Conservation (phyloP, 2,329 filamentous ascomycete species). For the Gremmenia infestans region DNA sequence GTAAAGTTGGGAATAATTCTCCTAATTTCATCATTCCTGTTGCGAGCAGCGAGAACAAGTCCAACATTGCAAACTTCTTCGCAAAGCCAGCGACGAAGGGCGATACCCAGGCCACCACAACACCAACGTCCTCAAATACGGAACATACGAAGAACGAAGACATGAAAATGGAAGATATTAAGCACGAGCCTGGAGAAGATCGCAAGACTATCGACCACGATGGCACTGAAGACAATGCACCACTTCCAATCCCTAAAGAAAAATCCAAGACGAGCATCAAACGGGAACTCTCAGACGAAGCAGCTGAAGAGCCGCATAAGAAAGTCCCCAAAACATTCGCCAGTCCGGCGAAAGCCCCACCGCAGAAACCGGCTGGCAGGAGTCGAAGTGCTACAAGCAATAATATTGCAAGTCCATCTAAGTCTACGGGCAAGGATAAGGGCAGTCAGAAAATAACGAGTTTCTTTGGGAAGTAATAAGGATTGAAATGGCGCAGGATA, state of each 20-base stretch:
- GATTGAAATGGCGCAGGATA: neutral
- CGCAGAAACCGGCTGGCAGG: slow-evolving; percentile 9
- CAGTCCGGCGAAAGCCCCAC: slow-evolving; percentile 19
- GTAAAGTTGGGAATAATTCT: slow-evolving; percentile 90
- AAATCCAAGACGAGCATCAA: slow-evolving; percentile 25
- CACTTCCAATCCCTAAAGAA: slow-evolving; percentile 22
- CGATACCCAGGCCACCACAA: slow-evolving; percentile 3
- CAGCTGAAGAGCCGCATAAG: slow-evolving; percentile 21
- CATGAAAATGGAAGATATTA: slow-evolving; percentile 20
- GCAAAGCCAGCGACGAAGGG: slow-evolving; percentile 40
- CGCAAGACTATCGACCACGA: slow-evolving; percentile 23
- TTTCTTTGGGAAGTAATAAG: slow-evolving; percentile 40
- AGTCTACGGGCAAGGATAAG: slow-evolving; percentile 20
- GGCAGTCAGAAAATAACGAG: slow-evolving; percentile 44
- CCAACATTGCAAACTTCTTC: slow-evolving; percentile 93
- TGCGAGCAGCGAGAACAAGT: slow-evolving; percentile 81
- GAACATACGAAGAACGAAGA: slow-evolving; percentile 2
- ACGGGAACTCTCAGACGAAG: slow-evolving; percentile 24
- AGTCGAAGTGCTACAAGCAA: slow-evolving; percentile 15
- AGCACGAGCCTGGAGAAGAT: slow-evolving; percentile 22
- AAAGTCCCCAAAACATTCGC: slow-evolving; percentile 23
- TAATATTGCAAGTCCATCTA: slow-evolving; percentile 13
- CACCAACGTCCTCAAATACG: neutral
- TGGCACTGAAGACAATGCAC: slow-evolving; percentile 26
- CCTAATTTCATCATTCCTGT: slow-evolving; percentile 78